Evolutionary conservation across 2,329 filamentous ascomycete genomes (phyloP).

Genomic region (Curvularia sp.): DNA sequence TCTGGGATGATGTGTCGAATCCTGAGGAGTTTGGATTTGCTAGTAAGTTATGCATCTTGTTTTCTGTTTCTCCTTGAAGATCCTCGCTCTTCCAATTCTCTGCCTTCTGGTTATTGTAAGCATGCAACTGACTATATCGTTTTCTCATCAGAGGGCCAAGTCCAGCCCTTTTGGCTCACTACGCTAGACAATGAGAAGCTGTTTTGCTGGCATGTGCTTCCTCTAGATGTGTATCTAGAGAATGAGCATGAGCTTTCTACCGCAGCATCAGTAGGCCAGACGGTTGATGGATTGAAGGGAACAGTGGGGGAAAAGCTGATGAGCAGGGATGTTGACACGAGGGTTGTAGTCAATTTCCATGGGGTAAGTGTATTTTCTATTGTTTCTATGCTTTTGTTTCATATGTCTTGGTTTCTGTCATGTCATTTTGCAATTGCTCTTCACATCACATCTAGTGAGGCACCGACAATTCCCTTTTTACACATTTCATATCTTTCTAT

Average conservation of each 20-base stretch:
- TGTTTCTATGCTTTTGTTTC: neutral
- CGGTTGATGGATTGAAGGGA: conserved; percentile 54
- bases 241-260: conserved; percentile 68
- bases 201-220: conserved; percentile 91
- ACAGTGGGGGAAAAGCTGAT: conserved; percentile 61
- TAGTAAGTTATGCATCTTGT: conserved; percentile 58
- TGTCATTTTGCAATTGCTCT: neutral
- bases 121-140: neutral
- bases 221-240: conserved; percentile 75
- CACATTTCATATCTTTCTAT: neutral
- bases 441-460: neutral
- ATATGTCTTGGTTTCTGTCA: neutral
- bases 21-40: conserved; percentile 88
- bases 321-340: conserved; percentile 58
- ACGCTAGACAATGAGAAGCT: conserved; percentile 79
- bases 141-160: conserved; percentile 72
- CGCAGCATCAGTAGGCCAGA: conserved; percentile 49
- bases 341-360: conserved; percentile 67
- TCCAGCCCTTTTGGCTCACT: conserved; percentile 80
- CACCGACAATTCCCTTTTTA: neutral
- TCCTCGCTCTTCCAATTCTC: neutral
- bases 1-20: conserved; percentile 74
- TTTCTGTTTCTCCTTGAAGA: neutral
- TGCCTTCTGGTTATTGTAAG: neutral
- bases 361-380: conserved; percentile 59